Evolutionary conservation across 176 grass and related monocot genomes (phyloP), one percentile per base, ranked within the genome.

Genomic region (Thalia dealbata): DNA sequence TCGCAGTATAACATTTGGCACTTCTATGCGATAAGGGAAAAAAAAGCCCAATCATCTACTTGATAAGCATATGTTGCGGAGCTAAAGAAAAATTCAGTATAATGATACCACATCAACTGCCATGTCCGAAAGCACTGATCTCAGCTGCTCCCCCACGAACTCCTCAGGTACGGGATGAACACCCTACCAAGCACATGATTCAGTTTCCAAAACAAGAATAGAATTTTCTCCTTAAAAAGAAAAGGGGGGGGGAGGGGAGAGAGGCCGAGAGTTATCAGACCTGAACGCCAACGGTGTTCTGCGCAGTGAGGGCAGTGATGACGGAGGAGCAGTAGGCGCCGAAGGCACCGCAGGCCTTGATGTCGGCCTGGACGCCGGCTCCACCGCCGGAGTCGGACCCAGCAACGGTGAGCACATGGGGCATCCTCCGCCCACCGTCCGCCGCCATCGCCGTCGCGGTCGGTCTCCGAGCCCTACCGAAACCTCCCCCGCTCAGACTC

Each of bases 261-360:
- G 32, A 59, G 22, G n/a, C 63, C 27, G 46, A 11, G 71, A 48
- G 71, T n/a, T 38, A 62, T 48, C 28, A 24, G 42, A 80, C 95
- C 95, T 97, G 95, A 45, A 97, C 90, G 60, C 90, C 95, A 61
- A 85, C 81, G 10, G 95, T 97, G 76, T 97, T 97, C 83, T 97
- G 90, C 48, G 95, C 89, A 13, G 95, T 97, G 75, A 97, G 83
- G 51, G 89, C 95, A 21, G 95, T 92, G 78, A 97, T 42, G 42
- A 92, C 95, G 48, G 87, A 84, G 26, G 95, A 91, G 80, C 95
- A 97, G 73, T 92, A 97, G 10, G 84, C 90, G 14, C 95, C 95
- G 19, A 92, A 79, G 22, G 87, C 95, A 21, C 84, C 87, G 77
- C 87, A 92, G 43, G 87, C 82, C 82, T 97, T 97, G 82, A 97